Base-by-base conservation (phyloP, 2,329 filamentous ascomycete species). In the Keithomyces neogunnii region DNA sequence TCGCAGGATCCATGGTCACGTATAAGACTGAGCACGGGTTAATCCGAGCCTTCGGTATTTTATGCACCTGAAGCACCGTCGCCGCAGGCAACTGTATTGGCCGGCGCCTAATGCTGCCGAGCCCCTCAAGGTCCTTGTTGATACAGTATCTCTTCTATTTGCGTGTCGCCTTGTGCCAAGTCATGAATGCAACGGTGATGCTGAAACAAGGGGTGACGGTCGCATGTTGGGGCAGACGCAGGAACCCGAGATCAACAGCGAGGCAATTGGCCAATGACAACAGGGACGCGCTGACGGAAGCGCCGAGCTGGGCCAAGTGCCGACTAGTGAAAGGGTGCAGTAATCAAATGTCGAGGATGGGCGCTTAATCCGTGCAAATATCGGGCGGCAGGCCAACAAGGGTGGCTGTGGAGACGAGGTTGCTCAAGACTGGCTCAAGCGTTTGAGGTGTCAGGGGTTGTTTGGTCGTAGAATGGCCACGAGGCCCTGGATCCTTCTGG, bases 1-100 rank as follows among this genome's bases (percentile, higher is more conserved):
- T 85, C 42, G 74, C 74, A 49, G 78, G 78, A 66, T 82, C 78
- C 78, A 82, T 81, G 63, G 45, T 47, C 55, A 56, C 19, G 19
- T 19, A 53, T 49, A 40, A 49, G 50, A 28, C 13, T 30, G 11
- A 38, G n/a, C 40, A 48, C 44, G 26, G 35, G 36, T 26, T 29
- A 44, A 38, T n/a, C 49, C 5, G n/a, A 8, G 28, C 38, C 4
- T 26, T 26, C 19, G n/a, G 13, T 50, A 39, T 33, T 35, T 36
- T 28, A 42, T 33, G 29, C 42, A 32, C 9, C 26, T 30, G 28
- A 44, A 42, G 39, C 39, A 42, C 39, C 13, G 30, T 36, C 31
- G 44, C 29, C 10, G 39, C n/a, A 28, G 31, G 45, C 30, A 44
- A 48, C 11, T 39, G 39, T 13, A 6, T 28, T n/a, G 33, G 9